These are phyloP conservation scores for Globisporangium nunn DNA, from an alignment of 352 stramenopile genomes.

Conservation along the genomic window DNA sequence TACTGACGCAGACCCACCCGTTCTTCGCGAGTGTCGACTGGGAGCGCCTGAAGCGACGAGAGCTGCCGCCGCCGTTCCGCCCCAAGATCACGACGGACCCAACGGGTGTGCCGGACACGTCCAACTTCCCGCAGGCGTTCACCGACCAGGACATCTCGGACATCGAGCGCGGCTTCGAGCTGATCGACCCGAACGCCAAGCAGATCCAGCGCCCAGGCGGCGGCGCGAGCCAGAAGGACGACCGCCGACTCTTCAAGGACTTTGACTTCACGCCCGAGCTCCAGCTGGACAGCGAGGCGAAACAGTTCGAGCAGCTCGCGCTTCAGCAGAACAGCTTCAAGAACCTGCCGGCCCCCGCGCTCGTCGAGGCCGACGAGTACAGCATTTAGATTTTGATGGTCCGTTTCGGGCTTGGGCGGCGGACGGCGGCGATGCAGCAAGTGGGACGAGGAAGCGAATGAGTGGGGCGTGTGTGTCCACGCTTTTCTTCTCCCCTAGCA, in stretches of 20 bases:
- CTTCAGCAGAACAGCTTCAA: conserved; percentile 79
- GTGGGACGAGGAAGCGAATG: neutral
- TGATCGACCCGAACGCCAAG: conserved; percentile 39
- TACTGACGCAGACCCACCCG: conserved; percentile 33
- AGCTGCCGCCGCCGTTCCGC: conserved; percentile 78
- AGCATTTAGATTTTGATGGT: conserved; percentile 30
- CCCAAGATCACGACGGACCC: conserved; percentile 76
- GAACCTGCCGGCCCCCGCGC: conserved; percentile 59
- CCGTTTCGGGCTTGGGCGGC: neutral
- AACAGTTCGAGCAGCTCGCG: conserved; percentile 82
- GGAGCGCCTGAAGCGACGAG: conserved; percentile 71
- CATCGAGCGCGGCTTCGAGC: conserved; percentile 70
- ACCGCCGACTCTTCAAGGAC: conserved; percentile 78
- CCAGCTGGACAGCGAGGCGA: conserved; percentile 72
- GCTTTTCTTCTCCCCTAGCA: neutral
- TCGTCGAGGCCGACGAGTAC: conserved; percentile 79
- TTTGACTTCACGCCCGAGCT: conserved; percentile 84
- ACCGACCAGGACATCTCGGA: conserved; percentile 85
- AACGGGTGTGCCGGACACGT: conserved; percentile 69
- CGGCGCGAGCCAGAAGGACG: conserved; percentile 47
- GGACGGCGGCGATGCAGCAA: too few relatives aligned
- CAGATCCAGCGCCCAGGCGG: conserved; percentile 43
- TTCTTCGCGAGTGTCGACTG: conserved; percentile 87
- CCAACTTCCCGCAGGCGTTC: conserved; percentile 82
- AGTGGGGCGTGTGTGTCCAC: neutral